Percentiles rank a stretch among this genome's conserved stretches.
Evolutionary conservation across 768 basidiomycete species (phyloP).

Genomic region (Kwoniella bestiolae): DNA sequence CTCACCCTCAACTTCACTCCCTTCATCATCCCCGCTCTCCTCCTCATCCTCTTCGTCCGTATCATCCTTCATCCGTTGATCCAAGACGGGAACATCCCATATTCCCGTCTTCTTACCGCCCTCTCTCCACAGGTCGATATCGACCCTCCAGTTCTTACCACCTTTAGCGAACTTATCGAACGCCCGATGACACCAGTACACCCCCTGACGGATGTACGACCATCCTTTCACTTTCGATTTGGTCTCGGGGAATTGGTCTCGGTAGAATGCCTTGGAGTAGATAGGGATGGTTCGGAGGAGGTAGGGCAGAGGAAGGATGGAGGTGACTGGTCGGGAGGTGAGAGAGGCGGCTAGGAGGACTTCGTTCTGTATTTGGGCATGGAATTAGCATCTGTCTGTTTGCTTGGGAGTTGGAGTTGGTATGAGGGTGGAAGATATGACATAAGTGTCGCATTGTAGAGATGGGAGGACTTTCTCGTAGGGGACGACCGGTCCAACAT

Average conservation of each 20-base stretch:
- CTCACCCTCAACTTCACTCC: constrained; percentile 16
- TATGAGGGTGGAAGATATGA: neutral
- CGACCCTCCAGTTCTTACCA: constrained; percentile 40
- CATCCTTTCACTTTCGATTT: constrained; percentile 42
- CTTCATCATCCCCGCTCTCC: constrained; percentile 23
- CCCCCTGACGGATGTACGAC: constrained; percentile 43
- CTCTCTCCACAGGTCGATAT: constrained; percentile 47
- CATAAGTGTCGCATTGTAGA: no score
- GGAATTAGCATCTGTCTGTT: neutral
- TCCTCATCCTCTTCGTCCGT: constrained; percentile 18
- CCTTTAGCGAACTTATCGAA: constrained; percentile 50
- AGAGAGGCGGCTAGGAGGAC: constrained; percentile 51
- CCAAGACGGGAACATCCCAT: constrained; percentile 28
- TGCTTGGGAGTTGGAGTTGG: neutral
- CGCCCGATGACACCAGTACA: constrained; percentile 51
- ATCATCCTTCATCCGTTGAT: constrained; percentile 13
- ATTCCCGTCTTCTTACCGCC: constrained; percentile 36
- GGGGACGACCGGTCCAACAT: no score
- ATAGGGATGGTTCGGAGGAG: constrained; percentile 42
- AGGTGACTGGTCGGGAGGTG: constrained; percentile 42
- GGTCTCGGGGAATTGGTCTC: constrained; percentile 37
- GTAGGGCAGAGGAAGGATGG: constrained; percentile 40
- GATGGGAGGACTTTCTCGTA: no score
- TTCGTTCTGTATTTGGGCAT: constrained; percentile 44
- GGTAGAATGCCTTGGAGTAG: constrained; percentile 44